Percentiles rank a stretch among this genome's conserved stretches.
phyloP scores from a whole-genome alignment of 2,329 filamentous ascomycete genomes.

The Acrocalymma vagum region DNA sequence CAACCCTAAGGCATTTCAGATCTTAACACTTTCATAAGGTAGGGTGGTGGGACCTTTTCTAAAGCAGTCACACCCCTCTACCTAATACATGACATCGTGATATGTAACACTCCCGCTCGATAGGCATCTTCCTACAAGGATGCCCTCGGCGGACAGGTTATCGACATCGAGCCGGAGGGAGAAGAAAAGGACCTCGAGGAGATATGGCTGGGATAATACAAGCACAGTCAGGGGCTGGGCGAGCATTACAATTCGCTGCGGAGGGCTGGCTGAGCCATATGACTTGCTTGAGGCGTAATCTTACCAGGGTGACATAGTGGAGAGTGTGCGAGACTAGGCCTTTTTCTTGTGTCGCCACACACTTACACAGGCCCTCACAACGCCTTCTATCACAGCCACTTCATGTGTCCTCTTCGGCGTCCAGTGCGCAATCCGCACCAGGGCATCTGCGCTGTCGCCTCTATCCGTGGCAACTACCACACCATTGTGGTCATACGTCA shows the following conservation, averaged over 20 bases:
- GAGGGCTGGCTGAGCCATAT: too few relatives aligned
- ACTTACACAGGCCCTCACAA: slow-evolving; percentile 55
- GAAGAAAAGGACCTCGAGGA: slow-evolving; percentile 59
- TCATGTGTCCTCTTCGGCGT: slow-evolving; percentile 63
- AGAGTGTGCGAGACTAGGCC: too few relatives aligned
- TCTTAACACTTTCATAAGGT: too few relatives aligned
- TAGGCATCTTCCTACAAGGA: too few relatives aligned
- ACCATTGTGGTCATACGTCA: slow-evolving; percentile 66
- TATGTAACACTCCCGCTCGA: too few relatives aligned
- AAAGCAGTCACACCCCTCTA: too few relatives aligned
- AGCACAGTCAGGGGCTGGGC: slow-evolving; percentile 88
- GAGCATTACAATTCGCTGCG: slow-evolving; percentile 93
- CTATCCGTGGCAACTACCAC: slow-evolving; percentile 58
- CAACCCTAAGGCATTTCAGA: too few relatives aligned
- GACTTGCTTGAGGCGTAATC: too few relatives aligned
- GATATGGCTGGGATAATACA: slow-evolving; percentile 92
- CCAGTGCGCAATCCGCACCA: slow-evolving; percentile 60
- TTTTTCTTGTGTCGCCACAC: slow-evolving; percentile 55
- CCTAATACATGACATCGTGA: too few relatives aligned
- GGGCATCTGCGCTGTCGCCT: slow-evolving; percentile 44
- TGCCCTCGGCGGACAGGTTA: slow-evolving; percentile 78
- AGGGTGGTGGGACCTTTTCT: too few relatives aligned
- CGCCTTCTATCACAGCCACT: slow-evolving; percentile 50
- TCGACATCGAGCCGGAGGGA: slow-evolving; percentile 70
- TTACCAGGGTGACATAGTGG: too few relatives aligned